Evolutionary conservation across 2,329 filamentous ascomycete species (phyloP).

Genomic region (Calonectria ilicicola): DNA sequence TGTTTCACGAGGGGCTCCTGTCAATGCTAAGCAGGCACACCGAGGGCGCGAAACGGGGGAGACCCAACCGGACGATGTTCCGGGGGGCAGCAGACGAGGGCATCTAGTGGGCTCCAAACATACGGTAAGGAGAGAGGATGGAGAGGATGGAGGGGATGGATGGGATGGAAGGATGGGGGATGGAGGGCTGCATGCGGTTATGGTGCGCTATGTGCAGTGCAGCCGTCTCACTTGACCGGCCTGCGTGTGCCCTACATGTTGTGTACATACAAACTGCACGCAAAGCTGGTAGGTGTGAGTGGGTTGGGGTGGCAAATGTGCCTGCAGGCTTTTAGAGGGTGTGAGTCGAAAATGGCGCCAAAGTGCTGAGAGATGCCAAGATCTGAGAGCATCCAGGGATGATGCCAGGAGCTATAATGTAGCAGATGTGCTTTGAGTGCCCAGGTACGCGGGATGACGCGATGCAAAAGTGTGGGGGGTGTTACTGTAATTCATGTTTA

Average conservation of each 20-base stretch:
- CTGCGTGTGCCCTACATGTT: not conserved
- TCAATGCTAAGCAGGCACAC: slow-evolving; percentile 3
- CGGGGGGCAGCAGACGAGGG: not conserved
- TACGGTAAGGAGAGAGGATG: not conserved
- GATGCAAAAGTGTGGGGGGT: slow-evolving; percentile 29
- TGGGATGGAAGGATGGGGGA: too few species aligned
- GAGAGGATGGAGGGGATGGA: too few species aligned
- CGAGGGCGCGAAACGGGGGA: not conserved
- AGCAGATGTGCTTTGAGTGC: slow-evolving; percentile 21
- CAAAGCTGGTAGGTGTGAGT: too few species aligned
- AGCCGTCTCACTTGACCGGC: slow-evolving; percentile 12
- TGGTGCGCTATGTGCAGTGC: not conserved
- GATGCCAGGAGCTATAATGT: slow-evolving; percentile 9
- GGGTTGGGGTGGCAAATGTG: not conserved
- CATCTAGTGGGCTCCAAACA: not conserved
- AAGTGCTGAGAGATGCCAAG: slow-evolving; percentile 2
- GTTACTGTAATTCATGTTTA: slow-evolving; percentile 4
- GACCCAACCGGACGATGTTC: not conserved
- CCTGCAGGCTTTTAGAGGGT: not conserved
- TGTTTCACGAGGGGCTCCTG: slow-evolving; percentile 5
- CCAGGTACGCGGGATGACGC: slow-evolving; percentile 40
- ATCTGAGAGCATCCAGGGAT: slow-evolving; percentile 11
- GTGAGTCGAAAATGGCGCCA: not conserved
- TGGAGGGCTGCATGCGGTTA: not conserved
- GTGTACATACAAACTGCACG: not conserved